These are phyloP conservation scores for Globisporangium apiculatum DNA, from an alignment of 352 stramenopile genomes.

Conservation along the genomic window DNA sequence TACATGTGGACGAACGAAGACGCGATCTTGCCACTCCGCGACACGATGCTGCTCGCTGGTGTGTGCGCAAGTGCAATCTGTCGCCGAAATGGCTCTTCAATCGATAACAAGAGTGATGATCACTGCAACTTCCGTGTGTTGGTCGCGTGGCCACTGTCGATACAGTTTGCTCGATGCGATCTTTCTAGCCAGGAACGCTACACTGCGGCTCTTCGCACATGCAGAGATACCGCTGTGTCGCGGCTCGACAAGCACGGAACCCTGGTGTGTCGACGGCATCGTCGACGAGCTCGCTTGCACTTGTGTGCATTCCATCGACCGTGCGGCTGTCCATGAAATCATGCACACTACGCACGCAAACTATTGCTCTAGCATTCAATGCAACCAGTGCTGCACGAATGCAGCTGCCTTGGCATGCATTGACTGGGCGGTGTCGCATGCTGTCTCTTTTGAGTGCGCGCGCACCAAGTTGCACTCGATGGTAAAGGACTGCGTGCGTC, in stretches of 20 bases:
- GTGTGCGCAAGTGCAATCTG: neutral
- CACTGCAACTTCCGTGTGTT: constrained; percentile 1
- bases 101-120: constrained; percentile 6
- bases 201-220: neutral
- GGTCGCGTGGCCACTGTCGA: constrained; percentile 1
- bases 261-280: too few species aligned
- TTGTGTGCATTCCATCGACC: too few species aligned
- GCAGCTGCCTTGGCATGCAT: neutral
- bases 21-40: neutral
- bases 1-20: neutral
- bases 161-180: neutral
- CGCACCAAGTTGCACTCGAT: neutral
- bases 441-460: neutral
- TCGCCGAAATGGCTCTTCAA: constrained; percentile 7
- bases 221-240: too few species aligned
- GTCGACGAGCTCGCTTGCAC: too few species aligned
- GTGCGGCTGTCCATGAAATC: too few species aligned
- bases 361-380: too few species aligned
- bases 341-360: too few species aligned
- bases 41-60: neutral
- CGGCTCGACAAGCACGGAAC: too few species aligned
- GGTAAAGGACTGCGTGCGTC: neutral
- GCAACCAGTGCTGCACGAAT: too few species aligned
- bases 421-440: neutral
- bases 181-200: neutral